phyloP scores from a whole-genome alignment of 495 filamentous ascomycete genomes.

The Aspergillus funiculosus region DNA sequence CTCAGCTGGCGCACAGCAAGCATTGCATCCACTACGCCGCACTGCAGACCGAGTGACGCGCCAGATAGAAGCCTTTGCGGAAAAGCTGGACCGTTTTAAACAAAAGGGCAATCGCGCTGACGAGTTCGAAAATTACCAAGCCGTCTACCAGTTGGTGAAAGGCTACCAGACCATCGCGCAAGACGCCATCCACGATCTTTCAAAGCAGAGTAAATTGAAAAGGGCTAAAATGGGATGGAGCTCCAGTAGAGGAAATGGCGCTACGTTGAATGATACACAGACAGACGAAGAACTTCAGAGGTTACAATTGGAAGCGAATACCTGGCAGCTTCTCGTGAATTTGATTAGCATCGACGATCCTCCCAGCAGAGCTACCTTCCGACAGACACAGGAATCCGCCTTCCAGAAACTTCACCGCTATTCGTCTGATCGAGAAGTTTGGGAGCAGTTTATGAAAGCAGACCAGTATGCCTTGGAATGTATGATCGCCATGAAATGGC shows the following conservation, averaged over 20 bases:
- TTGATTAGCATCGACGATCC: constrained; percentile 51
- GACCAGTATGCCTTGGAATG: constrained; percentile 68
- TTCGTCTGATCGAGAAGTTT: constrained; percentile 56
- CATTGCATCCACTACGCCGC: constrained; percentile 50
- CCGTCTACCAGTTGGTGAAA: constrained; percentile 41
- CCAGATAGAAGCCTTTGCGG: constrained; percentile 62
- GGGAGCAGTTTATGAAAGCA: constrained; percentile 58
- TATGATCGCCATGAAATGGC: constrained; percentile 72
- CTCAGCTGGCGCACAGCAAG: constrained; percentile 45
- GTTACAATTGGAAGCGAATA: constrained; percentile 71
- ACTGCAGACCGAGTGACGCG: constrained; percentile 55
- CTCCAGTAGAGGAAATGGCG: constrained; percentile 28
- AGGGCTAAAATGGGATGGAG: constrained; percentile 30
- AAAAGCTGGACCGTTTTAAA: constrained; percentile 56
- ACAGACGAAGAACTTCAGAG: constrained; percentile 54
- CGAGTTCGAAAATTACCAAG: constrained; percentile 35
- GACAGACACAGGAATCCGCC: constrained; percentile 35
- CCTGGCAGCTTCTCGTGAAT: constrained; percentile 77
- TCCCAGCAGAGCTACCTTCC: constrained; percentile 26
- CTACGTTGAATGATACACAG: constrained; percentile 26
- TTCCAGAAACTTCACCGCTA: constrained; percentile 50
- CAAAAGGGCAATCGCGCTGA: constrained; percentile 33
- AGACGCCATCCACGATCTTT: constrained; percentile 37
- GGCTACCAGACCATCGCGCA: constrained; percentile 39
- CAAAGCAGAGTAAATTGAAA: constrained; percentile 33